These are phyloP conservation scores for Chaetomium tenue DNA, from an alignment of 495 filamentous ascomycete genomes.

Conservation along the genomic window DNA sequence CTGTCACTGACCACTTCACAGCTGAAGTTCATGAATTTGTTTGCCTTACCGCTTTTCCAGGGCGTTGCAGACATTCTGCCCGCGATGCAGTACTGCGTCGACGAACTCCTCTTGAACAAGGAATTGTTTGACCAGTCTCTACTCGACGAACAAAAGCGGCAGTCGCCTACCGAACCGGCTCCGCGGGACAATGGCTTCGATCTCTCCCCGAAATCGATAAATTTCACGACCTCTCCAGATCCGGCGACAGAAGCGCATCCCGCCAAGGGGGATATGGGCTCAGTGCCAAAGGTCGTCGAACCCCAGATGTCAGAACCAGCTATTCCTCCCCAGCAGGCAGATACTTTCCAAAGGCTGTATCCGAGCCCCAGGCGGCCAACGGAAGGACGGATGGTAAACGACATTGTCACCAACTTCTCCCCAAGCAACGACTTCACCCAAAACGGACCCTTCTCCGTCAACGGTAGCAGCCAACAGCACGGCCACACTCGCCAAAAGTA, in stretches of 20 bases:
- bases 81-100: slow-evolving; percentile 74
- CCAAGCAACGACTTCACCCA: slow-evolving; percentile 37
- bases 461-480: slow-evolving; percentile 30
- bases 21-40: slow-evolving; percentile 93
- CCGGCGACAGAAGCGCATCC: slow-evolving; percentile 19
- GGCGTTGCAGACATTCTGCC: slow-evolving; percentile 81
- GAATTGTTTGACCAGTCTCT: slow-evolving; percentile 58
- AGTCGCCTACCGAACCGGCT: slow-evolving; percentile 28
- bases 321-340: slow-evolving; percentile 14
- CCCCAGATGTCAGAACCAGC: not conserved
- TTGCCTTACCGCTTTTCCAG: slow-evolving; percentile 87
- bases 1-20: slow-evolving; percentile 82
- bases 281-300: slow-evolving; percentile 14
- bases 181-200: slow-evolving; percentile 31
- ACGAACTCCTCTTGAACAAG: slow-evolving; percentile 75
- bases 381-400: slow-evolving; percentile 41
- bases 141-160: slow-evolving; percentile 40
- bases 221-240: slow-evolving; percentile 37
- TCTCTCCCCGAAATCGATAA: slow-evolving; percentile 44
- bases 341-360: slow-evolving; percentile 17
- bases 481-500: slow-evolving; percentile 44
- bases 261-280: not conserved
- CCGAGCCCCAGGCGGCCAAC: slow-evolving; percentile 20
- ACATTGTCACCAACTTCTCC: slow-evolving; percentile 38
- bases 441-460: slow-evolving; percentile 37